phyloP scores from a whole-genome alignment of 2,329 filamentous ascomycete genomes.

The Hymenoscyphus repandus region DNA sequence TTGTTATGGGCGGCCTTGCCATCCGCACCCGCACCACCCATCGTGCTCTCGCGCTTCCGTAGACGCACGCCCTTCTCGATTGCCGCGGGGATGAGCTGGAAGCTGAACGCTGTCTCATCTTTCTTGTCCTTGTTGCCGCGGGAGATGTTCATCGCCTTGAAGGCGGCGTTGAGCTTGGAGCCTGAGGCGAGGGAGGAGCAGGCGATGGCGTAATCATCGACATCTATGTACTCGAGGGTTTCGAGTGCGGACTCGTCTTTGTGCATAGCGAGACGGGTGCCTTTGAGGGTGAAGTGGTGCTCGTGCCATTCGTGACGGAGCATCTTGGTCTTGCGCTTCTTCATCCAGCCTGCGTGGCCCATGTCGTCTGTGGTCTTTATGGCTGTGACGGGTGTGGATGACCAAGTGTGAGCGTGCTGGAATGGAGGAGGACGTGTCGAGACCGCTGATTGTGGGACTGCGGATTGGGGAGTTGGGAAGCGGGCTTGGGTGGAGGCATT shows the following conservation, averaged over 20 bases:
- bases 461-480: slow-evolving; percentile 12
- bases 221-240: slow-evolving; percentile 74
- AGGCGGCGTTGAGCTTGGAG: slow-evolving; percentile 79
- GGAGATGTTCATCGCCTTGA: slow-evolving; percentile 70
- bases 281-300: slow-evolving; percentile 81
- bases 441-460: slow-evolving; percentile 5
- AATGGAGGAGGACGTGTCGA: slow-evolving; percentile 20
- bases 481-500: slow-evolving; percentile 38
- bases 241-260: slow-evolving; percentile 48
- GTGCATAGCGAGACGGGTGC: slow-evolving; percentile 71
- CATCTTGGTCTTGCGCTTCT: slow-evolving; percentile 85
- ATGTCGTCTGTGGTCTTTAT: slow-evolving; percentile 42
- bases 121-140: slow-evolving; percentile 46
- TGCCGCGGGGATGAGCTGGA: slow-evolving; percentile 69
- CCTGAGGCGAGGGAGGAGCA: slow-evolving; percentile 69
- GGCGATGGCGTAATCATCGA: slow-evolving; percentile 82
- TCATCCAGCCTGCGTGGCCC: slow-evolving; percentile 81
- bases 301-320: slow-evolving; percentile 92
- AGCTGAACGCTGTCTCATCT: slow-evolving; percentile 67
- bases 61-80: slow-evolving; percentile 43
- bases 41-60: slow-evolving; percentile 37
- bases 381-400: slow-evolving; percentile 17
- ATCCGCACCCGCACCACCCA: slow-evolving; percentile 11
- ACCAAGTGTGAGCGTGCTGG: slow-evolving; percentile 23
- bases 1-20: slow-evolving; percentile 60